A percentile compares a stretch with the other conserved stretches of the same genome.
Evolutionary conservation across 2,329 filamentous ascomycete genomes (phyloP).

Genomic region (Gaeumannomyces sp.): DNA sequence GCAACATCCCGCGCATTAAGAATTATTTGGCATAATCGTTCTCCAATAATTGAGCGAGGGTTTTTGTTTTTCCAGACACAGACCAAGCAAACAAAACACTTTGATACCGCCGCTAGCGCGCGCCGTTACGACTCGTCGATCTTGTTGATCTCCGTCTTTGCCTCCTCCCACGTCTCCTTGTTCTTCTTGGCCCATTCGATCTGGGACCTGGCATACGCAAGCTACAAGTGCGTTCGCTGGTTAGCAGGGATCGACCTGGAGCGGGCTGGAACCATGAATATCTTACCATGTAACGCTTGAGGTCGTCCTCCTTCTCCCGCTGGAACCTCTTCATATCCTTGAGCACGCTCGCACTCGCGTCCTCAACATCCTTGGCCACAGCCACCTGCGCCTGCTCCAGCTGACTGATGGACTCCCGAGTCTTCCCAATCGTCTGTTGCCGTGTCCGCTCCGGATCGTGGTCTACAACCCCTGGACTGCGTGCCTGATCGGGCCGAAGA

Average conservation of each 20-base stretch:
- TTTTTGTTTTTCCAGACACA: neutral
- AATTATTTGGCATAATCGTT: neutral
- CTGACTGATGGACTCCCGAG: conserved; percentile 76
- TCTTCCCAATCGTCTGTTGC: conserved; percentile 92
- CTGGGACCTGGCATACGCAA: conserved; percentile 87
- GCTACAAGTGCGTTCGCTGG: conserved; percentile 39
- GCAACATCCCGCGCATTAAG: neutral
- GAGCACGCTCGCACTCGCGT: conserved; percentile 82
- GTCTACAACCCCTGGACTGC: conserved; percentile 92
- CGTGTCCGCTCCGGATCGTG: conserved; percentile 91
- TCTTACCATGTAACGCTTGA: conserved; percentile 91
- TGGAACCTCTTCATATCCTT: conserved; percentile 92
- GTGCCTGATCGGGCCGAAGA: conserved; percentile 92
- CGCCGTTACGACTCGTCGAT: conserved; percentile 56
- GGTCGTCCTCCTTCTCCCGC: conserved; percentile 87
- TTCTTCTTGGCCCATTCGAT: conserved; percentile 92
- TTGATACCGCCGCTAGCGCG: no score
- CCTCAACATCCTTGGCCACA: conserved; percentile 85
- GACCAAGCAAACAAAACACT: neutral
- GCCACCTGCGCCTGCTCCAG: conserved; percentile 87
- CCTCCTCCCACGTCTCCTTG: conserved; percentile 88
- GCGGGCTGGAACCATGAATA: conserved; percentile 6
- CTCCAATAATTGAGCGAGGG: neutral
- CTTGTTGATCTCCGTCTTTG: conserved; percentile 78
- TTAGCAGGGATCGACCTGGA: conserved; percentile 4